A percentile compares a stretch with the other conserved stretches of the same genome.
Evolutionary conservation across 2,329 filamentous ascomycete genomes (phyloP).

Genomic region (Colletotrichum sp.): DNA sequence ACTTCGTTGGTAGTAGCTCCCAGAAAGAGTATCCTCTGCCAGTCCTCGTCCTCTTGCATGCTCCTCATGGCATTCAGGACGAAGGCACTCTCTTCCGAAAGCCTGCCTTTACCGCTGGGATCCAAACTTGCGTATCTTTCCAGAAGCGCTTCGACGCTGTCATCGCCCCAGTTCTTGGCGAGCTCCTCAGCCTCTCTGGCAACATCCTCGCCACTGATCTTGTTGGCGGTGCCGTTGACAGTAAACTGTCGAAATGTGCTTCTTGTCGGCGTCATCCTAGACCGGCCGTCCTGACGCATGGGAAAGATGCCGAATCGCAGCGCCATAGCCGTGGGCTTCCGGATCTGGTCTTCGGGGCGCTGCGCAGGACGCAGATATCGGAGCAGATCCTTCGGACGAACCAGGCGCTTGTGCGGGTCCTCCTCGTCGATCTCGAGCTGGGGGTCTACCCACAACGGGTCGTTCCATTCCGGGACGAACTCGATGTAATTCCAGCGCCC

Average conservation of each 20-base stretch:
- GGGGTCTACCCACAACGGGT: slow-evolving; percentile 28
- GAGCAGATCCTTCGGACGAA: background rate
- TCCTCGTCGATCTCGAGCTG: background rate
- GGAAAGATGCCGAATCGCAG: slow-evolving; percentile 33
- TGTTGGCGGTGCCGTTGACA: background rate
- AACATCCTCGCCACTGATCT: background rate
- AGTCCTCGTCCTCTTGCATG: slow-evolving; percentile 32
- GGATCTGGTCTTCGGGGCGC: slow-evolving; percentile 23
- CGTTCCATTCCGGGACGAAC: slow-evolving; percentile 31
- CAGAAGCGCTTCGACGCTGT: slow-evolving; percentile 26
- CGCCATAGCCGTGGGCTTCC: slow-evolving; percentile 30
- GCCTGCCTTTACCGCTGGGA: background rate
- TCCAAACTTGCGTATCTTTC: slow-evolving; percentile 25
- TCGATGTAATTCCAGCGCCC: background rate
- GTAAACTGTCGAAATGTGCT: slow-evolving; percentile 22
- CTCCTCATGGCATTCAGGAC: background rate
- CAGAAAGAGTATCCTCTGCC: slow-evolving; percentile 32
- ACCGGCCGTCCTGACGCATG: slow-evolving; percentile 32
- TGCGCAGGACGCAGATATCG: slow-evolving; percentile 7
- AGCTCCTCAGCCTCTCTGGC: background rate
- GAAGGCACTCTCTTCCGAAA: background rate
- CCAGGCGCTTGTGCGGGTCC: background rate
- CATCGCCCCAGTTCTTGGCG: background rate
- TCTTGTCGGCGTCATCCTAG: slow-evolving; percentile 33
- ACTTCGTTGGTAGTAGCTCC: slow-evolving; percentile 36